Percentiles rank a stretch among this genome's conserved stretches.
These are phyloP conservation scores for Elongisporangium anandrum DNA, from an alignment of 352 stramenopile species.

Conservation along the genomic window DNA sequence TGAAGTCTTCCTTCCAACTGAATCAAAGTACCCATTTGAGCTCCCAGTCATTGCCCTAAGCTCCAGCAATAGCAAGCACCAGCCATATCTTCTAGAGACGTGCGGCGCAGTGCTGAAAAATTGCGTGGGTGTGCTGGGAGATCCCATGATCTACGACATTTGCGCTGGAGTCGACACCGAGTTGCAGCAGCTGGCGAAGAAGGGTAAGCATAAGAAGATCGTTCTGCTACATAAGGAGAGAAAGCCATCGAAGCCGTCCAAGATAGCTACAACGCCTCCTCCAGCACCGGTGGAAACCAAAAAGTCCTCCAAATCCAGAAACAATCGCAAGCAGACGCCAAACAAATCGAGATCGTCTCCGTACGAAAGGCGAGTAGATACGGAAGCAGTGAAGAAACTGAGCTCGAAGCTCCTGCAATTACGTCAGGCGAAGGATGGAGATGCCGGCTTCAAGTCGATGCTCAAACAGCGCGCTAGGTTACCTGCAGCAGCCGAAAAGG, in stretches of 20 bases:
- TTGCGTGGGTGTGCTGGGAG: slow-evolving; percentile 47
- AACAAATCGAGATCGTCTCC: slow-evolving; percentile 7
- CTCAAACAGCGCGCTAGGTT: slow-evolving; percentile 41
- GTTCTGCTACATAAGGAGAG: slow-evolving; percentile 17
- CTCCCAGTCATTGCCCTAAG: slow-evolving; percentile 51
- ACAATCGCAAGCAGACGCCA: slow-evolving; percentile 14
- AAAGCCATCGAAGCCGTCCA: background rate
- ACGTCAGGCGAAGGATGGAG: slow-evolving; percentile 34
- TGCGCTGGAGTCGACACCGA: slow-evolving; percentile 62
- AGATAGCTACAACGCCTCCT: slow-evolving; percentile 8
- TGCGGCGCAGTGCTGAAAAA: slow-evolving; percentile 46
- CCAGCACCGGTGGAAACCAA: slow-evolving; percentile 2
- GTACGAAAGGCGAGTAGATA: slow-evolving; percentile 19
- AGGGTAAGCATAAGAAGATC: slow-evolving; percentile 19
- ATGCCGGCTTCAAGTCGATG: slow-evolving; percentile 57
- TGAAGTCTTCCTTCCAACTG: slow-evolving; percentile 44
- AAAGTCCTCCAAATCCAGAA: slow-evolving; percentile 1
- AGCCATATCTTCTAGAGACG: slow-evolving; percentile 38
- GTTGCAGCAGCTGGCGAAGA: slow-evolving; percentile 25
- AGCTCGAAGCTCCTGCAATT: slow-evolving; percentile 40
- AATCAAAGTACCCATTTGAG: slow-evolving; percentile 73
- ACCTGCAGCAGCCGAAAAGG: slow-evolving; percentile 53
- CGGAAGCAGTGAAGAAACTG: slow-evolving; percentile 31
- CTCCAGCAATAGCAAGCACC: slow-evolving; percentile 27
- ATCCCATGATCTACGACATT: slow-evolving; percentile 82